Evolutionary conservation across 176 grass and related monocot genomes (phyloP).

Genomic region (bread wheat (Triticum aestivum)): IWGSC_CS_RefSeq_v2.1 NC_057796.1:412364945-412365444

Average conservation of each 20-base stretch:
- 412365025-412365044: slow-evolving; percentile 15
- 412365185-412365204: slow-evolving; percentile 25
- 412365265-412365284: background rate
- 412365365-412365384: background rate
- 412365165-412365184: slow-evolving; percentile 33
- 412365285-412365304: slow-evolving; percentile 5
- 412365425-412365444: too few relatives aligned
- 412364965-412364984: background rate
- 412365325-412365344: slow-evolving; percentile 28
- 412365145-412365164: background rate
- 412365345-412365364: slow-evolving; percentile 11
- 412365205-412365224: slow-evolving; percentile 26
- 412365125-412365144: background rate
- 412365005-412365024: background rate
- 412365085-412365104: background rate
- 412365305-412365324: slow-evolving; percentile 10
- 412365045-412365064: slow-evolving; percentile 22
- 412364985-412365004: too few relatives aligned
- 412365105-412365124: background rate
- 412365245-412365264: background rate
- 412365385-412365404: slow-evolving; percentile 6
- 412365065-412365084: slow-evolving; percentile 39
- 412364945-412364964: slow-evolving; percentile 55
- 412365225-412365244: slow-evolving; percentile 22
- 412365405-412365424: slow-evolving; percentile 19